Percentiles rank a stretch among this genome's conserved stretches.
phyloP scores from a whole-genome alignment of 2,329 filamentous ascomycete species.

The Colletotrichum paranaense region DNA sequence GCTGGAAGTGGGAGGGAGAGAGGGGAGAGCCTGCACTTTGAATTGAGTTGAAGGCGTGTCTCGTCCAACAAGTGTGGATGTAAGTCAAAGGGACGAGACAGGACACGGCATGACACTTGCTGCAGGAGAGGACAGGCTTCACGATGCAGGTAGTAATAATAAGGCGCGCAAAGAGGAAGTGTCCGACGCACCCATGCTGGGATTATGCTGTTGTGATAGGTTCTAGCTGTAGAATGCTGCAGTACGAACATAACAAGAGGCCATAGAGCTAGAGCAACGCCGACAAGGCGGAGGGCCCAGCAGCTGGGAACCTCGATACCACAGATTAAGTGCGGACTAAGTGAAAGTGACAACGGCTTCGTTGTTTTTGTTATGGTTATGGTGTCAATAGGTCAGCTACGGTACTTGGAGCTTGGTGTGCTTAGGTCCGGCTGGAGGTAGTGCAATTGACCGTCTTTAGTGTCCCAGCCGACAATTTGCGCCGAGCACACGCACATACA shows the following conservation, averaged over 20 bases:
- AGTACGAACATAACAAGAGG: background rate
- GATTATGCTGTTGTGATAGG: background rate
- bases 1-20: background rate
- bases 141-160: background rate
- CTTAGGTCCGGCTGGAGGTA: background rate
- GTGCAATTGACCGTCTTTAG: constrained; percentile 29
- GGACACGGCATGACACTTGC: constrained; percentile 1
- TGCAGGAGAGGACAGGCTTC: background rate
- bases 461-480: constrained; percentile 32
- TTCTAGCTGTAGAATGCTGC: background rate
- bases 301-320: background rate
- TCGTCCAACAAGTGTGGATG: background rate
- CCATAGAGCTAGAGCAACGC: background rate
- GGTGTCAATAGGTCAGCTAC: background rate
- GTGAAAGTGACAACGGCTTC: background rate
- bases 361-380: constrained; percentile 22
- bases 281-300: background rate
- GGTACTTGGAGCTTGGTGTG: background rate
- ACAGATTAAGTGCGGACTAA: background rate
- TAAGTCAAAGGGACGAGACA: background rate
- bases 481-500: constrained; percentile 1
- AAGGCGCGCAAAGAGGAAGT: background rate
- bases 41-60: background rate
- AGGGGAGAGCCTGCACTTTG: background rate
- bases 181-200: background rate